phyloP scores from a whole-genome alignment of 441 rosid species.

The Pelargonium citronellum region DNA sequence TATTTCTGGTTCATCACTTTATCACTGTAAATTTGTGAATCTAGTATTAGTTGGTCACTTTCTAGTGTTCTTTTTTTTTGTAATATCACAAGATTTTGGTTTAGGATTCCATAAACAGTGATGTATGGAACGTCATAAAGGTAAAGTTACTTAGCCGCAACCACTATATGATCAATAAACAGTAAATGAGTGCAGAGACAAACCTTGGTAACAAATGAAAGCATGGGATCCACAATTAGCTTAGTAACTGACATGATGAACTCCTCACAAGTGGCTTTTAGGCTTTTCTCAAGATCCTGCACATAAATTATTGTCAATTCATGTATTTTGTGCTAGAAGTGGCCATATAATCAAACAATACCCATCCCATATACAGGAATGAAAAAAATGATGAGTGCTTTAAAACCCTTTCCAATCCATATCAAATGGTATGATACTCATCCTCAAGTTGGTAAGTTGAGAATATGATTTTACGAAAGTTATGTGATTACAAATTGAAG shows the following conservation, averaged over 20 bases:
- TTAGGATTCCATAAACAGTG: not conserved
- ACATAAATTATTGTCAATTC: conserved; percentile 15
- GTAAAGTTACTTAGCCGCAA: not conserved
- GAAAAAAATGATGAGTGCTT: too few relatives aligned
- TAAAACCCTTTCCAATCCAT: too few relatives aligned
- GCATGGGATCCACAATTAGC: conserved; percentile 94
- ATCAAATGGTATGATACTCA: too few relatives aligned
- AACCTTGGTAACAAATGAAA: conserved; percentile 90
- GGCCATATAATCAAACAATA: not conserved
- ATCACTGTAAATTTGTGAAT: not conserved
- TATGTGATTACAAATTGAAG: too few relatives aligned
- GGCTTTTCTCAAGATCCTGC: conserved; percentile 91
- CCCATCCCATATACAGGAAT: too few relatives aligned
- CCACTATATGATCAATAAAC: not conserved
- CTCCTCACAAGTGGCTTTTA: conserved; percentile 95
- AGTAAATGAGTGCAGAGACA: conserved; percentile 18
- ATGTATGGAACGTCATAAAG: not conserved
- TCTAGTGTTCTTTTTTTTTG: not conserved
- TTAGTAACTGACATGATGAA: conserved; percentile 94
- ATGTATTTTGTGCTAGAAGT: not conserved
- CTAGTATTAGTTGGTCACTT: not conserved
- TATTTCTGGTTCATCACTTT: not conserved
- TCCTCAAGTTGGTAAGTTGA: too few relatives aligned
- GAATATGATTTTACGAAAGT: too few relatives aligned
- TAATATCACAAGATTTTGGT: not conserved